Evolutionary conservation across 31 red algal species (phyloP).

Genomic region (Endocladia muricata): DNA sequence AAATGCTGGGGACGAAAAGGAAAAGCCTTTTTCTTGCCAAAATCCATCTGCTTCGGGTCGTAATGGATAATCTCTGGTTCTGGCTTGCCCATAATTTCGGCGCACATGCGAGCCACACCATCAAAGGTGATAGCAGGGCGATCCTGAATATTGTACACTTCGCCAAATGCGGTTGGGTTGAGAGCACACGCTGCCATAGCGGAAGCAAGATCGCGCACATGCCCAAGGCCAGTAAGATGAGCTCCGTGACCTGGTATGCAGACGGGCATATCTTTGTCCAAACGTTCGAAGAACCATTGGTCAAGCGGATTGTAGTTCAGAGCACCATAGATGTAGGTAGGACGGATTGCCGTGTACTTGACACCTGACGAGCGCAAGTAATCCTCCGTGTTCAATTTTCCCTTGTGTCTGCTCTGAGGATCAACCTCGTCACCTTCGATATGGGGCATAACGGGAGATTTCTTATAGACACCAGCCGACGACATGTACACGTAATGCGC

Average conservation of each 20-base stretch:
- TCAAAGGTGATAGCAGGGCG: constrained; percentile 88
- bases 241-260: constrained; percentile 90
- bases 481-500: constrained; percentile 99
- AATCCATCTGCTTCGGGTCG: constrained; percentile 84
- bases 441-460: constrained; percentile 91
- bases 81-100: constrained; percentile 74
- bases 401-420: constrained; percentile 87
- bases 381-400: constrained; percentile 95
- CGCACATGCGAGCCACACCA: constrained; percentile 81
- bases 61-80: constrained; percentile 91
- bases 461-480: constrained; percentile 90
- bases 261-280: constrained; percentile 85
- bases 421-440: constrained; percentile 87
- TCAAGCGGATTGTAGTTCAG: constrained; percentile 98
- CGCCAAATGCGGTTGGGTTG: constrained; percentile 54
- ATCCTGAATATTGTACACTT: constrained; percentile 98
- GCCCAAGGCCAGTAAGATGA: constrained; percentile 94
- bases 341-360: constrained; percentile 89
- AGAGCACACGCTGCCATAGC: constrained; percentile 82
- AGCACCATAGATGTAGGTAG: constrained; percentile 99
- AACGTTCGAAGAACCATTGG: constrained; percentile 96
- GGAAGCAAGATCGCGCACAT: constrained; percentile 92
- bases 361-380: constrained; percentile 68
- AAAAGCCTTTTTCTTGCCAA: constrained; percentile 94
- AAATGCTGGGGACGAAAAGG: constrained; percentile 96